phyloP scores from a whole-genome alignment of 805 yeast species.

The Starmerella ratchasimensis region DNA sequence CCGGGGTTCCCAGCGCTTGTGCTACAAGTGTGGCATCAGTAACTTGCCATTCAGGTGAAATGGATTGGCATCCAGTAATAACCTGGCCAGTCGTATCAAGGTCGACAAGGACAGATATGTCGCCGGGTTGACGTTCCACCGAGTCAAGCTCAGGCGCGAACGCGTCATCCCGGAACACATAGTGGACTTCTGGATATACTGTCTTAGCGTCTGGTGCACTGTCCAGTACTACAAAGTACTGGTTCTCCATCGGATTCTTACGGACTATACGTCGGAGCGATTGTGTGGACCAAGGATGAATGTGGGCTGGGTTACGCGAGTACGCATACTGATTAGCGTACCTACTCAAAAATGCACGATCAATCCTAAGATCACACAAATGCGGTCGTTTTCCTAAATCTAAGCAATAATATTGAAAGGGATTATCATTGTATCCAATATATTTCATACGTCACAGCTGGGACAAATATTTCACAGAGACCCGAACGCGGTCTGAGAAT shows the following conservation, averaged over 20 bases:
- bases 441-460: too few relatives aligned
- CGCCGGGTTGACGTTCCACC: conserved; percentile 23
- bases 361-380: too few relatives aligned
- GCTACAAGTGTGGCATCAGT: conserved; percentile 17
- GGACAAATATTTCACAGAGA: too few relatives aligned
- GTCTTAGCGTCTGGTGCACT: conserved; percentile 13
- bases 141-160: conserved; percentile 26
- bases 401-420: too few relatives aligned
- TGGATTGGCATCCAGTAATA: conserved; percentile 24
- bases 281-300: too few relatives aligned
- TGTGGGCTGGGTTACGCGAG: too few relatives aligned
- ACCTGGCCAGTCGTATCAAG: conserved; percentile 26
- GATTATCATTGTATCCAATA: too few relatives aligned
- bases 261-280: too few relatives aligned
- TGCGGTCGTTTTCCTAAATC: too few relatives aligned
- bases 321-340: too few relatives aligned
- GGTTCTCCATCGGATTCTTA: conserved; percentile 8
- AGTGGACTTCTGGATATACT: conserved; percentile 28
- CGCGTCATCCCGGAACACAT: conserved; percentile 28
- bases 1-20: conserved; percentile 19
- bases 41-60: conserved; percentile 30
- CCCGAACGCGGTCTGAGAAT: too few relatives aligned
- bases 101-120: conserved; percentile 27
- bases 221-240: conserved; percentile 19
- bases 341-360: too few relatives aligned